Base-by-base conservation (phyloP, 192 early-diverging fungal species). In the Pecoramyces ruminantium region DNA sequence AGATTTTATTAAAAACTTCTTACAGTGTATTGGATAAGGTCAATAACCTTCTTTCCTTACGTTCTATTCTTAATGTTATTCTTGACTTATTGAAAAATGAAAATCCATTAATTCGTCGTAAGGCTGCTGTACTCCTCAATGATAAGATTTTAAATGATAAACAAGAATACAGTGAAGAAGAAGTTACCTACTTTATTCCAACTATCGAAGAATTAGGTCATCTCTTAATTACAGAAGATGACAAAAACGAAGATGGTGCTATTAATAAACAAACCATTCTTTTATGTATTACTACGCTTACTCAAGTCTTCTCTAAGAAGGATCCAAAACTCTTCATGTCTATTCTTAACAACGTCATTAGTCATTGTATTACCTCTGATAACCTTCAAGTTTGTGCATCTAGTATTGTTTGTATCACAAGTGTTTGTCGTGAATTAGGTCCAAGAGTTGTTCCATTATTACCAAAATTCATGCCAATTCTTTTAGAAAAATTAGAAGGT, bases 391-490 rank as follows among this genome's bases (percentile, higher is more conserved):
- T 89, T 5, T 82, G 81, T 8, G 86, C 88, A 16, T 86, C 88
- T 0, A 88, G 87, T 77, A 79, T 89, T 78, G 86, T 84, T 8
- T 83, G 85, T 25, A 29, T 89, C 21, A 84, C 88, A 0, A 85
- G 84, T 77, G 77, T 84, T 13, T 25, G 90, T 84, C 86, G 87
- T 78, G 91, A 92, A 80, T 88, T 97, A 29, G 95, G 94, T 29
- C 83, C 94, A 77, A 92, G 94, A 38, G 86, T 92, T 25, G 89
- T 96, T 21, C 93, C 96, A 12, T 88, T 85, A 82, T 84, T 98
- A 80, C 93, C 94, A 79, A 92, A 93, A 85, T 93, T 95, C 78
- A 92, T 98, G 88, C 95, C 93, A 30, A 79, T 87, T 28, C 88
- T 95, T 25, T 86, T 96, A 58, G 87, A 85, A 6, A 79, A 38